A percentile compares a stretch with the other conserved stretches of the same genome.
Evolutionary conservation across 352 stramenopile genomes (phyloP).

Genomic region (Globisporangium perplexum): DNA sequence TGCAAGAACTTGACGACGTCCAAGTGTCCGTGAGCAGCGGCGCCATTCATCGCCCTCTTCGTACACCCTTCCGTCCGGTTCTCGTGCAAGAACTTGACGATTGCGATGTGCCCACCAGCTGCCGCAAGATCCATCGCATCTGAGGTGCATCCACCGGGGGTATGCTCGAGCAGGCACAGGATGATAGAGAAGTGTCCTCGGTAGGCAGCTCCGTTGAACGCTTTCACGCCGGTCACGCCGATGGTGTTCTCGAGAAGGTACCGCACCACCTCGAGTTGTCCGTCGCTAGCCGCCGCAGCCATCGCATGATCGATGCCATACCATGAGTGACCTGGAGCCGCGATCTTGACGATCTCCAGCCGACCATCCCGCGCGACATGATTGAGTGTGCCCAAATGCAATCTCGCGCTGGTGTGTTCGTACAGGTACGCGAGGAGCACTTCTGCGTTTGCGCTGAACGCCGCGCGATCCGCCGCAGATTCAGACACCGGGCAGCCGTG

Average conservation of each 20-base stretch:
- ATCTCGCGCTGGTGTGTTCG: background rate
- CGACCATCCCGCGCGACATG: no score
- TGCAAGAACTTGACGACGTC: no score
- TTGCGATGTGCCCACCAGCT: background rate
- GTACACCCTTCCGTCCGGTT: background rate
- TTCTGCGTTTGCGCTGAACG: background rate
- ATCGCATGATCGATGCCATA: background rate
- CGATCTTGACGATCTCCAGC: background rate
- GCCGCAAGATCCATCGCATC: background rate
- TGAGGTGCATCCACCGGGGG: background rate
- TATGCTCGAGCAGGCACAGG: background rate
- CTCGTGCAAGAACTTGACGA: conserved; percentile 2
- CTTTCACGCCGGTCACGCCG: background rate
- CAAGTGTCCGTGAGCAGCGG: no score
- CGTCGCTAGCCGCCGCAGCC: background rate
- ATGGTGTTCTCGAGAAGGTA: no score
- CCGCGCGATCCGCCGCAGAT: background rate
- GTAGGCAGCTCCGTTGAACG: background rate
- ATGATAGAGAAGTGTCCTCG: background rate
- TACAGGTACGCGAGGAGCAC: background rate
- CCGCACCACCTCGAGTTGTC: background rate
- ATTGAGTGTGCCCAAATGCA: no score
- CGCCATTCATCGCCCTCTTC: no score
- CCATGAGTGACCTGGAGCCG: no score
- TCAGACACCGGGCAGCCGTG: background rate